Percentiles rank a stretch among this genome's conserved stretches.
Evolutionary conservation across 768 basidiomycete genomes (phyloP).

Genomic region (Boletus fagicola): DNA sequence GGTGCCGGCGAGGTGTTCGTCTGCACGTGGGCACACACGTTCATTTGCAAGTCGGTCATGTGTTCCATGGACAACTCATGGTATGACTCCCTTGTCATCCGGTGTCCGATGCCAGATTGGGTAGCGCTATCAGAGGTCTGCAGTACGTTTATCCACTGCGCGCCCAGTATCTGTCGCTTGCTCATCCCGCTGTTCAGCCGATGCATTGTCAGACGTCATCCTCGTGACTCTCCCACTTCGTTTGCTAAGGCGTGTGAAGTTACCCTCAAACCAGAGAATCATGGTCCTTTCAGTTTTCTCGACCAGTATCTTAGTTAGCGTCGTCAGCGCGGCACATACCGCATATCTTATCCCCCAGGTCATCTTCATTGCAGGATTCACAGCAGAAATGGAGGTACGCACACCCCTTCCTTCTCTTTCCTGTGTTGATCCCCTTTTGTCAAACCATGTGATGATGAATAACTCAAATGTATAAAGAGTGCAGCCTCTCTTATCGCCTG

Average conservation of each 20-base stretch:
- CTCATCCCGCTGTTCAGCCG: constrained; percentile 35
- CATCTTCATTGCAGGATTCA: constrained; percentile 8
- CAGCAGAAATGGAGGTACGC: constrained; percentile 46
- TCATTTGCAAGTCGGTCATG: constrained; percentile 34
- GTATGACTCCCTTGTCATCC: constrained; percentile 36
- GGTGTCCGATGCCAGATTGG: constrained; percentile 44
- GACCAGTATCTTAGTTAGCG: constrained; percentile 49
- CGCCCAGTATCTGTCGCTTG: not conserved
- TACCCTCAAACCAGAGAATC: constrained; percentile 42
- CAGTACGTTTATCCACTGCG: constrained; percentile 36
- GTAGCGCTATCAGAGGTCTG: constrained; percentile 53
- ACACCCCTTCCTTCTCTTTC: not conserved
- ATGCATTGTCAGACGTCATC: constrained; percentile 44
- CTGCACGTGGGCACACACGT: constrained; percentile 21
- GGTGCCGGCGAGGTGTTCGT: constrained; percentile 8
- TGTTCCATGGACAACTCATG: constrained; percentile 40
- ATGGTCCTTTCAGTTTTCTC: constrained; percentile 48
- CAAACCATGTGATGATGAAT: not conserved
- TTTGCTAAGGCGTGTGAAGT: constrained; percentile 42
- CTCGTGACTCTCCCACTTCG: constrained; percentile 46
- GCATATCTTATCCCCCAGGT: constrained; percentile 36
- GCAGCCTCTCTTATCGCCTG: constrained; percentile 40
- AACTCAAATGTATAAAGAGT: constrained; percentile 22
- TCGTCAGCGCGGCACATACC: constrained; percentile 45
- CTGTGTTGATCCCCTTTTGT: not conserved